Evolutionary conservation across 2,329 filamentous ascomycete genomes (phyloP), one percentile per base, ranked within the genome.

Genomic region (Fusarium anthophilum): DNA sequence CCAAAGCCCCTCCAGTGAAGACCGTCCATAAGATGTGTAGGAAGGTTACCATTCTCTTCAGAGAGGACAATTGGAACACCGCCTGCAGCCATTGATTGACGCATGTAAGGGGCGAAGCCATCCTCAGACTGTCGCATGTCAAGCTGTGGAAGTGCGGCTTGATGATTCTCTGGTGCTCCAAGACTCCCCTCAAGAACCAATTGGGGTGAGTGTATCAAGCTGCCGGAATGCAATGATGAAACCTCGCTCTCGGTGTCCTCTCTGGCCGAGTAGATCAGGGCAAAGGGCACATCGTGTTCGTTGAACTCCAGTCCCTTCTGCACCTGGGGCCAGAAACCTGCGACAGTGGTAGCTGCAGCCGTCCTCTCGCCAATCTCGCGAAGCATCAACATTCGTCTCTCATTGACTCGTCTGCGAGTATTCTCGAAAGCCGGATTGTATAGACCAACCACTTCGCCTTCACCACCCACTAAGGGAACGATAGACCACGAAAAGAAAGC

Each of bases 391-490:
- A 96, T 95, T 53, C 93, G 88, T 62, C 94, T 86, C 82, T 96
- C 93, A 6, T 92, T 93, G 69, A 96, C 91, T 77, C 93, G 94
- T 26, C 93, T 88, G 28, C 92, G 84, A 3, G 94, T 96, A 78
- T 95, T 94, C 74, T 96, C 94, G 74, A 95, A 96, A 0, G 91
- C 89, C 6, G 93, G 93, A 77, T 95, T 95, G 80, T 94, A 95
- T 0, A 96, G 81, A 5, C 92, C 93, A 70, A 93, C 90, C 13
- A 95, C 92, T 18, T 89, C 89, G 5, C 94, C 94, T 67, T 95
- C 91, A 44, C 88, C 86, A 7, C 93, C 93, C 4, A 96, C 89
- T 70, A 96, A 86, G 0, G 94, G 94, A 32, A 96, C 92, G 47
- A 96, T 91, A 3, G 91, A 93, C 93, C 93, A 96, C 18, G 92